A percentile compares a stretch with the other conserved stretches of the same genome.
Evolutionary conservation across 306 rosid genomes (phyloP).

Genomic region (Acacia melanoxylon): DNA sequence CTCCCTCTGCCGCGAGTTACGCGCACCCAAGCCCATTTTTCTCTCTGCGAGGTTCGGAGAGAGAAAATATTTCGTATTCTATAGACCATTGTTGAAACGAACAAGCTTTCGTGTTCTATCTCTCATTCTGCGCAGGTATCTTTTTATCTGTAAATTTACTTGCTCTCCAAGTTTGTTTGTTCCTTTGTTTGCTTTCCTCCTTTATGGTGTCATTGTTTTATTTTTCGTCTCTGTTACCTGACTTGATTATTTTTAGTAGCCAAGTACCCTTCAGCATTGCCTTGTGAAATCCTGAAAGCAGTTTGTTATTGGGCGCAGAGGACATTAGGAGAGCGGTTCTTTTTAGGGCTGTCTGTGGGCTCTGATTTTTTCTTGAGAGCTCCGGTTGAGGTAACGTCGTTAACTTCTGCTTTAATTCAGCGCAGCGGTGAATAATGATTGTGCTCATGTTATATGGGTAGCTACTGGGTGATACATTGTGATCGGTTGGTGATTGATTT

Average conservation of each 20-base stretch:
- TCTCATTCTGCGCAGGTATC: conserved; percentile 26
- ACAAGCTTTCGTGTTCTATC: not conserved
- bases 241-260: not conserved
- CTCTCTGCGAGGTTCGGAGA: not conserved
- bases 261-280: conserved; percentile 28
- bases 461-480: conserved; percentile 36
- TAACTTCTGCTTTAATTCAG: not conserved
- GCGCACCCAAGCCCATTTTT: conserved; percentile 7
- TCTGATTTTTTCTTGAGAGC: conserved; percentile 17
- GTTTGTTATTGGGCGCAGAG: conserved; percentile 28
- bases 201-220: not conserved
- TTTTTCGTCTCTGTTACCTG: not conserved
- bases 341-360: conserved; percentile 37
- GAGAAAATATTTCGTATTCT: not conserved
- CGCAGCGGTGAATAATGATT: not conserved
- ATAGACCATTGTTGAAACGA: not conserved
- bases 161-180: conserved; percentile 19
- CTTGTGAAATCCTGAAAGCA: conserved; percentile 17
- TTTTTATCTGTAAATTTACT: conserved; percentile 20
- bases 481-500: not conserved
- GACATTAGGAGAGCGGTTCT: conserved; percentile 17
- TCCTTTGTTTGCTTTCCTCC: not conserved
- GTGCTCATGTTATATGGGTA: conserved; percentile 24
- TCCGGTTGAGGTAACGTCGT: not conserved
- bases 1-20: conserved; percentile 9